These are phyloP conservation scores for Neofusicoccum cordaticola DNA, from an alignment of 2,329 filamentous ascomycete species.

Conservation along the genomic window DNA sequence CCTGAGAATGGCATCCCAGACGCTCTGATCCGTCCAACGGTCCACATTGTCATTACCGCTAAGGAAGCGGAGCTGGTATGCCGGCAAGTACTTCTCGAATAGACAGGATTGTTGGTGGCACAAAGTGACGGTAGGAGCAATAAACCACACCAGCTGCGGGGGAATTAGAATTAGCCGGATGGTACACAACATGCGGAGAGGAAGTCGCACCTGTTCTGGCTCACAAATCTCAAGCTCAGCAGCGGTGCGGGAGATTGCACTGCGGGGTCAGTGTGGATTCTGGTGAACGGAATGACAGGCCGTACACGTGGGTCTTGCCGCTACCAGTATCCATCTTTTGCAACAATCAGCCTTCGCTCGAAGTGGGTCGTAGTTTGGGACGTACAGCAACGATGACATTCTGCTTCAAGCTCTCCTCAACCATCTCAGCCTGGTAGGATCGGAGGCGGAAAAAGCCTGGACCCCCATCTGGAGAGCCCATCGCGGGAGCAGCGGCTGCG, in stretches of 20 bases:
- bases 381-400: conserved; percentile 47
- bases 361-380: neutral
- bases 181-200: neutral
- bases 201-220: conserved; percentile 32
- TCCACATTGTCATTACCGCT: conserved; percentile 68
- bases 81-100: conserved; percentile 37
- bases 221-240: conserved; percentile 41
- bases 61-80: conserved; percentile 60
- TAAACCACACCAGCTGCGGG: conserved; percentile 44
- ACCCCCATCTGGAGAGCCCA: neutral
- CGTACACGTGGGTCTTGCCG: conserved; percentile 47
- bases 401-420: conserved; percentile 41
- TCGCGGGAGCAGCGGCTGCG: neutral
- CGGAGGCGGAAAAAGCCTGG: conserved; percentile 32
- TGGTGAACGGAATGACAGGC: neutral
- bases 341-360: neutral
- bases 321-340: conserved; percentile 47
- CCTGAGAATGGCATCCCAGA: conserved; percentile 66
- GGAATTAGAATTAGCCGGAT: neutral
- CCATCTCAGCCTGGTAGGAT: conserved; percentile 50
- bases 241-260: conserved; percentile 32
- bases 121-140: conserved; percentile 46
- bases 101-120: conserved; percentile 44
- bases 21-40: conserved; percentile 64
- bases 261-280: neutral